Evolutionary conservation across 1,284 basidiomycete genomes (phyloP), one percentile per base, ranked within the genome.

Genomic region (Ganoderma resinaceum): DNA sequence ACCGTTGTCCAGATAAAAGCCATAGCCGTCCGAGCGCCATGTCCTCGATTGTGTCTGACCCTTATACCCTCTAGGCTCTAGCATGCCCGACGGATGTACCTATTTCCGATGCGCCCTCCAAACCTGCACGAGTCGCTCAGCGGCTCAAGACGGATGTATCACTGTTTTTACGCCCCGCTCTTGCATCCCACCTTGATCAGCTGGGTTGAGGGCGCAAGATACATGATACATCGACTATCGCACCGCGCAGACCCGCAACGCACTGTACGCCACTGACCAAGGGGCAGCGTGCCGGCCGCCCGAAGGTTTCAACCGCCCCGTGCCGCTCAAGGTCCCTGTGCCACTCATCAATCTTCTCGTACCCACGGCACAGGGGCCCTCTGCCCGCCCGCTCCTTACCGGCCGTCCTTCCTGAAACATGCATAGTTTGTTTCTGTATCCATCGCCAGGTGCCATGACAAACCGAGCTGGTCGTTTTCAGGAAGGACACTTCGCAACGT

Each of bases 341-440:
- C 52, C 52, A 55, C 52, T 31, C 52, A 55, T 55, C 52, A 55
- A 33, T 33, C 52, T 55, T 55, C 52, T 33, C 16, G 18, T 55
- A 29, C 52, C 52, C 31, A 55, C 31, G 52, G 33, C n/a, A n/a
- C n/a, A 55, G 29, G 5, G 31, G 16, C 52, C 52, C 52, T 55
- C 52, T 55, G 52, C 52, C 52, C 52, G 12, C 26, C 31, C 16
- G 52, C 52, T n/a, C n/a, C n/a, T n/a, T 8, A 55, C 33, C 33
- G 52, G 29, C 29, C 2, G 29, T 55, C 14, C 8, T 16, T 33
- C 31, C 52, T 49, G 23, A 49, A 26, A 7, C 46, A 14, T 4
- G 23, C 52, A 33, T 55, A 20, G 8, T 18, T 6, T 55, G 14
- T 29, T 55, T 33, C 52, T 55, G 11, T 14, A 7, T 31, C 23